Evolutionary conservation across 2,329 filamentous ascomycete species (phyloP).

Genomic region (Graphium sp.): DNA sequence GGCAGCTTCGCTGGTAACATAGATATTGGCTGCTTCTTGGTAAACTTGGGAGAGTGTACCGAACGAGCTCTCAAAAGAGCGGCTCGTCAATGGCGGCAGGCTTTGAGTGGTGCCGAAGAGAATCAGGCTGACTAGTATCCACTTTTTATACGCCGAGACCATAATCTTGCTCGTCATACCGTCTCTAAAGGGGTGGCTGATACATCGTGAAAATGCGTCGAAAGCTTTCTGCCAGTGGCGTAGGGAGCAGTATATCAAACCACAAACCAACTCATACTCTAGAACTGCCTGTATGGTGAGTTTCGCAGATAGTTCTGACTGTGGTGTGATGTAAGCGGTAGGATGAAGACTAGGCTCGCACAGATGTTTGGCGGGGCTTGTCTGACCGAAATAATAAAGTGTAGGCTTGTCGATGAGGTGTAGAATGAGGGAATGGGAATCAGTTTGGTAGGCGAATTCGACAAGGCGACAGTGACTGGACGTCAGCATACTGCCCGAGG

Average conservation of each 20-base stretch:
- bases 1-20: slow-evolving; percentile 35
- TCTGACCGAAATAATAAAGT: slow-evolving; percentile 42
- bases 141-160: slow-evolving; percentile 85
- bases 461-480: slow-evolving; percentile 41
- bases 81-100: background rate
- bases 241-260: slow-evolving; percentile 44
- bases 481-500: slow-evolving; percentile 48
- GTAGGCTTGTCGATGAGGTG: slow-evolving; percentile 48
- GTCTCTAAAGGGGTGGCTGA: slow-evolving; percentile 50
- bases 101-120: slow-evolving; percentile 13
- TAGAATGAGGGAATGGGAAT: slow-evolving; percentile 34
- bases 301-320: slow-evolving; percentile 37
- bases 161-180: slow-evolving; percentile 57
- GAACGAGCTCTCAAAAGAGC: slow-evolving; percentile 3
- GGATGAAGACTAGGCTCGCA: slow-evolving; percentile 29
- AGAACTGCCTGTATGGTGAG: slow-evolving; percentile 37
- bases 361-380: slow-evolving; percentile 17
- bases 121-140: slow-evolving; percentile 63
- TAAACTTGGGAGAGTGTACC: slow-evolving; percentile 51
- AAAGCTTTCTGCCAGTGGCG: slow-evolving; percentile 46
- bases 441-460: slow-evolving; percentile 38
- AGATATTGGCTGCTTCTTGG: slow-evolving; percentile 49
- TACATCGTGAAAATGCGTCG: slow-evolving; percentile 43
- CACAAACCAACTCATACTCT: slow-evolving; percentile 49
- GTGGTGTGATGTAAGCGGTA: slow-evolving; percentile 39